Evolutionary conservation across 202 grass and related monocot species (phyloP), one percentile per base, ranked within the genome.

Genomic region (Panicum virgatum): DNA sequence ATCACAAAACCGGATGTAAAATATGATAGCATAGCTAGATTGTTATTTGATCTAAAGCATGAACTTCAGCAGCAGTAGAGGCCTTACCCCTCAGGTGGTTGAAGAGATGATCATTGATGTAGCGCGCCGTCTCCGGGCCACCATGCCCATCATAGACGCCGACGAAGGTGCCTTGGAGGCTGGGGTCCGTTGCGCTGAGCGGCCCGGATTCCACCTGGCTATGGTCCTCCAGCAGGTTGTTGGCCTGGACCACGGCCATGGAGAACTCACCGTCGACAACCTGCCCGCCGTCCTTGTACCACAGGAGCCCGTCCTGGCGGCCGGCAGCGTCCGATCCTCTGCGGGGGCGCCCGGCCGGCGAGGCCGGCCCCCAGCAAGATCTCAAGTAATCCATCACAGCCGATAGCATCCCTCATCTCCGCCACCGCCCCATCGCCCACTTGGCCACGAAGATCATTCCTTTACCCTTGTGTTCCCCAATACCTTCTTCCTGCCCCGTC

Each of bases 111-210:
- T 93, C 93, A 58, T 91, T 97, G 84, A 93, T 91, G 66, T 88
- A 97, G 0, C 88, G 84, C 0, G 91, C 88, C 30, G 94, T 93
- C 91, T 97, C 94, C 48, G 86, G 91, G 42, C 94, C 91, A 16
- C 94, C 94, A 10, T 97, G 94, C 60, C 94, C 94, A 82, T 97
- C 94, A 79, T 97, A 97, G 86, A 97, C 85, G 77, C 90, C 88
- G 5, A 97, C 74, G 59, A 91, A 93, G 44, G 88, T 89, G 51
- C 93, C 90, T 37, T 73, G 83, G 19, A 86, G 84, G 43, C 63
- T 48, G 2, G 88, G 81, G 16, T 97, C 88, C 42, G 61, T 84
- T 5, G 66, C 79, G 86, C 86, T 91, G 6, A 97, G 81, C 26
- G 66, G 67, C 30, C 90, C 91, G 10, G 94, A 97, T 84, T 97